Percentiles rank a stretch among this genome's conserved stretches.
Conservation (phyloP, 805 yeast genomes). For the Wickerhamomyces subpelliculosus region DNA sequence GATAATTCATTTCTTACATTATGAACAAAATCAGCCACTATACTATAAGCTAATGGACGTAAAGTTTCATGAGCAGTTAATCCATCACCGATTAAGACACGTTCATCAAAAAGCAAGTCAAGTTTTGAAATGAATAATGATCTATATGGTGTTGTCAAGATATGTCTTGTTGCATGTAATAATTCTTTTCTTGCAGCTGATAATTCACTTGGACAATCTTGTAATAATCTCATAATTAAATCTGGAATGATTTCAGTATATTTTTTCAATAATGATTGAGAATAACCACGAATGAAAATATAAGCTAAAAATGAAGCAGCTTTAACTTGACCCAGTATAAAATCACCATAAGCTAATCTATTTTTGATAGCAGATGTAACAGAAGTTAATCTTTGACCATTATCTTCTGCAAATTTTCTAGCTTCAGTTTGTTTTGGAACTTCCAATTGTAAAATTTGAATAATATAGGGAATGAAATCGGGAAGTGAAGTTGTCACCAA, state of each 20-base stretch:
- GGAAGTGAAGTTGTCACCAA: slow-evolving; percentile 67
- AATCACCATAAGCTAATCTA: slow-evolving; percentile 77
- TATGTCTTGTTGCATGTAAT: slow-evolving; percentile 89
- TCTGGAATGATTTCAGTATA: slow-evolving; percentile 73
- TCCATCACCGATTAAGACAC: slow-evolving; percentile 86
- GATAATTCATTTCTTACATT: slow-evolving; percentile 81
- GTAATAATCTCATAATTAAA: slow-evolving; percentile 73
- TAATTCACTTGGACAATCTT: slow-evolving; percentile 92
- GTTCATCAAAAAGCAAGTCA: slow-evolving; percentile 78
- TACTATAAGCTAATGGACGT: slow-evolving; percentile 88
- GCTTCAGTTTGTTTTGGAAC: slow-evolving; percentile 76
- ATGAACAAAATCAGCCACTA: slow-evolving; percentile 93
- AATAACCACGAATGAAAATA: slow-evolving; percentile 78
- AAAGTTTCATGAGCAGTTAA: slow-evolving; percentile 85
- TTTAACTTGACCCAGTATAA: slow-evolving; percentile 88
- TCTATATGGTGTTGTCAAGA: slow-evolving; percentile 85
- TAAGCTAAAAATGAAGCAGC: slow-evolving; percentile 94
- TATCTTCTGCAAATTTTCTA: slow-evolving; percentile 46
- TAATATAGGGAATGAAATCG: slow-evolving; percentile 72
- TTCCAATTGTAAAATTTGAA: slow-evolving; percentile 66
- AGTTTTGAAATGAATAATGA: slow-evolving; percentile 77
- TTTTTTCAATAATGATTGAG: slow-evolving; percentile 51
- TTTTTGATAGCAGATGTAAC: slow-evolving; percentile 72
- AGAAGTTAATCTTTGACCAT: slow-evolving; percentile 56
- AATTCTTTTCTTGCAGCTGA: slow-evolving; percentile 89